phyloP scores from a whole-genome alignment of 116 monocot species.

The Phalaenopsis hybrid region DNA sequence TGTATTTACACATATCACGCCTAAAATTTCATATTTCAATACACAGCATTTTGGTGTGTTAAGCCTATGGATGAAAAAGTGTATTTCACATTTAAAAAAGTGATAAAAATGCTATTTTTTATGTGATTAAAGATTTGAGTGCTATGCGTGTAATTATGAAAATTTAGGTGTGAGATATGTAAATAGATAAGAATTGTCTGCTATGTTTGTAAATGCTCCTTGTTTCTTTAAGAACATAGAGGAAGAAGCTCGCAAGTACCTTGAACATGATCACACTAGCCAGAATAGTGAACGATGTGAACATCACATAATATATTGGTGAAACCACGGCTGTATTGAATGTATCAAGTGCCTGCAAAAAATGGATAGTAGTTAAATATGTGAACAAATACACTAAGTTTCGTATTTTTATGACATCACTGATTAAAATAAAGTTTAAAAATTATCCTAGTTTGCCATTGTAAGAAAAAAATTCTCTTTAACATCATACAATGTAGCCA shows the following conservation, averaged over 20 bases:
- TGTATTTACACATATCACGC: no score
- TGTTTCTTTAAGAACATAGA: background rate
- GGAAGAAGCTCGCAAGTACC: conserved; percentile 6
- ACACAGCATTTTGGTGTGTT: no score
- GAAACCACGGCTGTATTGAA: conserved; percentile 49
- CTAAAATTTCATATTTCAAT: no score
- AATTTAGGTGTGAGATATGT: no score
- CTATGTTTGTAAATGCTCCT: no score
- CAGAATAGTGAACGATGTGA: conserved; percentile 47
- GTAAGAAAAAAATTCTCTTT: background rate
- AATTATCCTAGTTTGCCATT: background rate
- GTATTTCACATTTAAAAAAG: no score
- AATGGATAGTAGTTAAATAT: background rate
- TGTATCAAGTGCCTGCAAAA: conserved; percentile 43
- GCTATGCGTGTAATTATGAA: no score
- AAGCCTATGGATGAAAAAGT: no score
- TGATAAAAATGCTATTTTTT: no score
- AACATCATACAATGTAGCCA: background rate
- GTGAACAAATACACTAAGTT: background rate
- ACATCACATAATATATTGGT: conserved; percentile 47
- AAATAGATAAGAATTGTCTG: no score
- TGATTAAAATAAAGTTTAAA: background rate
- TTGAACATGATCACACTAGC: conserved; percentile 56
- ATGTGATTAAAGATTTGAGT: no score
- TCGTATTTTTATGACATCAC: background rate